Evolutionary conservation across 83 land plant species (phyloP), one percentile per base, ranked within the genome.

Genomic region (Larix sibirica): DNA sequence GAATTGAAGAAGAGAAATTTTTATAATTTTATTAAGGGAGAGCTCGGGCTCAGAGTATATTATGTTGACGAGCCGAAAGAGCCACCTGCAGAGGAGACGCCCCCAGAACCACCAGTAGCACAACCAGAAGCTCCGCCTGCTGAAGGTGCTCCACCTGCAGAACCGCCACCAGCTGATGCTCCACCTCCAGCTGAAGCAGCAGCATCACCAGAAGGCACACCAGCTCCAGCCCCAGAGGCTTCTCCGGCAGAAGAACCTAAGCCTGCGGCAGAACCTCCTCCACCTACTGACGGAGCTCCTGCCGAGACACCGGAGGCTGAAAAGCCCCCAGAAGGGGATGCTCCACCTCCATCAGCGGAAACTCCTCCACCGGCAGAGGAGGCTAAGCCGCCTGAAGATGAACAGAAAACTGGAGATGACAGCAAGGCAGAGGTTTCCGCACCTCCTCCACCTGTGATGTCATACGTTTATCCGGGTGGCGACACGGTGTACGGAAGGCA

Each of bases 11-110:
- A 85, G 58, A 59, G 31, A 62, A 60, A 58, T 24, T 0, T 85
- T 12, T 74, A 81, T 54, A 40, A 66, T 40, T 58, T 31, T 8
- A 56, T 85, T 10, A 85, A 42, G 44, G 84, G 86, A 60, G 84
- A 85, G 42, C 66, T 85, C 36, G 67, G 80, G 33, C 12, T 85
- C 9, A 85, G 60, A 62, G 21, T 85, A 33, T 85, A 62, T 61
- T 85, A 73, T 28, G 61, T 58, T 9, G 84, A 84, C 21, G 84
- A 84, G 16, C 82, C 40, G 4, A 4, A 14, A 0, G 83, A 59
- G 3, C 58, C 67, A 14, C 73, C 77, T 0, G 40, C 83, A 2
- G 80, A 76, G 83, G 83, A 83, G 79, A 28, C 9, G 21, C 83
- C 86, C 42, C 8, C 56, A 20, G 64, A 81, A 16, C 36, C 75